Conservation (phyloP, 2,329 filamentous ascomycete genomes). For the Cercospora sesami region DNA sequence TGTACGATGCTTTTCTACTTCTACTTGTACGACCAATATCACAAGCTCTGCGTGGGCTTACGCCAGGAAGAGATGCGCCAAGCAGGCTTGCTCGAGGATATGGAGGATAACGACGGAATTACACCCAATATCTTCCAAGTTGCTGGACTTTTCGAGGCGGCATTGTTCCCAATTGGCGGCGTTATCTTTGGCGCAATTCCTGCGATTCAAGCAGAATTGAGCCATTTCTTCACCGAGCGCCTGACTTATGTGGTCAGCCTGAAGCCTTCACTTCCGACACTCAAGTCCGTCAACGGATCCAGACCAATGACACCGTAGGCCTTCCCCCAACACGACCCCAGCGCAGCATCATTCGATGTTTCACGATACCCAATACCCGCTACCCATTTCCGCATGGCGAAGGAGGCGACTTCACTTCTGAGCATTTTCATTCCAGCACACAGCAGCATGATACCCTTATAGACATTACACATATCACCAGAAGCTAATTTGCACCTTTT, state of each 20-base stretch:
- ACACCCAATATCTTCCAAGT: slow-evolving; percentile 31
- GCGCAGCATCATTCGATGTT: neutral
- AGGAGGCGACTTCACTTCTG: neutral
- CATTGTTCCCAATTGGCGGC: slow-evolving; percentile 66
- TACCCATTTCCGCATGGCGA: slow-evolving; percentile 7
- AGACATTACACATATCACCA: neutral
- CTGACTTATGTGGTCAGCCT: slow-evolving; percentile 71
- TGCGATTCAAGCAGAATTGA: slow-evolving; percentile 65
- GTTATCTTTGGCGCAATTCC: slow-evolving; percentile 68
- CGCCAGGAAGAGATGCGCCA: slow-evolving; percentile 67
- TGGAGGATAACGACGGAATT: slow-evolving; percentile 44
- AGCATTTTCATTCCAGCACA: slow-evolving; percentile 2
- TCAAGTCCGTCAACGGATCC: slow-evolving; percentile 23
- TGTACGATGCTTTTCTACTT: slow-evolving; percentile 64
- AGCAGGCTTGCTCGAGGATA: slow-evolving; percentile 63
- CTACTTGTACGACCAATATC: slow-evolving; percentile 67
- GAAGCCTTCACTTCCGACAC: slow-evolving; percentile 52
- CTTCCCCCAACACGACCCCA: slow-evolving; percentile 1
- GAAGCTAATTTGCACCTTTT: slow-evolving; percentile 14
- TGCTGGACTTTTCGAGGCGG: slow-evolving; percentile 61
- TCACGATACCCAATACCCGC: neutral
- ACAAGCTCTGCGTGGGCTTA: slow-evolving; percentile 59
- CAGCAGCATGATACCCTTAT: slow-evolving; percentile 1
- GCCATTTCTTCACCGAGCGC: slow-evolving; percentile 69
- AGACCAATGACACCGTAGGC: slow-evolving; percentile 27